Evolutionary conservation across 345 rosid species (phyloP).

Genomic region (Ceriops tagal): DNA sequence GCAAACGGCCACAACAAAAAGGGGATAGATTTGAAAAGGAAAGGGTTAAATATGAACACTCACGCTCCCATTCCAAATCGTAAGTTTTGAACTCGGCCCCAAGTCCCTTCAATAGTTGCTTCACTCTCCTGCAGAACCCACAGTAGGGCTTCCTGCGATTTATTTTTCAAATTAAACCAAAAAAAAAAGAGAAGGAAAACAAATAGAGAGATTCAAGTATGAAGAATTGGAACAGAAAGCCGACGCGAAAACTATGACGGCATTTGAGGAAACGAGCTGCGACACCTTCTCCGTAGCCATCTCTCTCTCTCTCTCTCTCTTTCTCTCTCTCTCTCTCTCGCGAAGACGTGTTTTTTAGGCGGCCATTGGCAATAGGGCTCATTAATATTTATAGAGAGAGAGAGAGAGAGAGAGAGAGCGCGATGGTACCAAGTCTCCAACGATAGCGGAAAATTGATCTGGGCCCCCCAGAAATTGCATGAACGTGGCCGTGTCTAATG

Average conservation of each 20-base stretch:
- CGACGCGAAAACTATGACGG: constrained; percentile 79
- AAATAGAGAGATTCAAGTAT: neutral
- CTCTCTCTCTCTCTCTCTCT: neutral
- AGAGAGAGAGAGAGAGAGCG: too few relatives aligned
- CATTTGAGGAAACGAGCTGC: constrained; percentile 48
- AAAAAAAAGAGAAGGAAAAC: neutral
- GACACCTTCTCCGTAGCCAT: constrained; percentile 62
- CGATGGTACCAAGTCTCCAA: too few relatives aligned
- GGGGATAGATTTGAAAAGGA: neutral
- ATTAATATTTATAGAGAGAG: too few relatives aligned
- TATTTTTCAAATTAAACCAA: too few relatives aligned
- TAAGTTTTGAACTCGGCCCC: constrained; percentile 47
- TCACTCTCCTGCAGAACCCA: constrained; percentile 59
- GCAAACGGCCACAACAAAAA: neutral
- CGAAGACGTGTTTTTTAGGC: too few relatives aligned
- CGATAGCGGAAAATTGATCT: neutral
- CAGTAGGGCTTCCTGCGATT: constrained; percentile 61
- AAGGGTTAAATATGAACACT: neutral
- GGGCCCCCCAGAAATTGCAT: neutral
- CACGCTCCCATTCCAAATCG: constrained; percentile 67
- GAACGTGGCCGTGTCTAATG: too few relatives aligned
- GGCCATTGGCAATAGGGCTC: too few relatives aligned
- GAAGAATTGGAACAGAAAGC: neutral
- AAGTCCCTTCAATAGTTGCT: constrained; percentile 55
- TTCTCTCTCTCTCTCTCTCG: constrained; percentile 1